Base-by-base conservation (phyloP, 1,284 basidiomycete species). In the Ceratobasidium papillatum region DNA sequence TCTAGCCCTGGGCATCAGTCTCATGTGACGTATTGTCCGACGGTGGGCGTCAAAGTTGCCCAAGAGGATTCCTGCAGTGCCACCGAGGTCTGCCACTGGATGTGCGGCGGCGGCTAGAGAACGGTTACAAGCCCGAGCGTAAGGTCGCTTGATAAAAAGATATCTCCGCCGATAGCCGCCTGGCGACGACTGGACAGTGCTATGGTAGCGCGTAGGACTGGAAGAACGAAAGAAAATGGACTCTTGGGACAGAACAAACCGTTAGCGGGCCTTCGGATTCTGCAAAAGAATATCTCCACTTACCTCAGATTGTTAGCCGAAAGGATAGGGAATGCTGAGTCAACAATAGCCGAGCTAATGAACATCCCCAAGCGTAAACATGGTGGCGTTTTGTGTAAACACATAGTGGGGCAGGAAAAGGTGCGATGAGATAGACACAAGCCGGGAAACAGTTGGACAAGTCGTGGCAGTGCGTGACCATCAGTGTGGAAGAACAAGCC, bases 401-500 rank as follows among this genome's bases (percentile, higher is more conserved):
- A 22, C 52, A 32, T 7, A 0, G 52, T 9, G 12, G 27, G 19
- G 27, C 25, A 11, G 25, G 27, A n/a, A 12, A 25, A 27, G 25
- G 52, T 51, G 19, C 7, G 34, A 58, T 14, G 27, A 17, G 34
- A 36, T 12, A 32, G 34, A 14, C 9, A 58, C 14, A n/a, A 58
- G 34, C 11, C n/a, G 30, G 27, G 45, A 22, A 34, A 38, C 43
- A 25, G 36, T 17, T 12, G 61, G 32, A 32, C 36, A 34, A 17
- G 36, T 1, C 22, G 64, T 49, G 52, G 65, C 52, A 19, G 65
- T 56, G 65, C 32, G 52, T n/a, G 32, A 32, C n/a, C 5, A 66
- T 66, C 64, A 58, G 9, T 2, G 36, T 69, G 52, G 52, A 69
- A 36, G 56, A 69, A 43, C 22, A 41, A 69, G 65, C 51, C 52